A percentile compares a stretch with the other conserved stretches of the same genome.
Conservation (phyloP, 495 filamentous ascomycete genomes). For the Aspergillus ostianus region DNA sequence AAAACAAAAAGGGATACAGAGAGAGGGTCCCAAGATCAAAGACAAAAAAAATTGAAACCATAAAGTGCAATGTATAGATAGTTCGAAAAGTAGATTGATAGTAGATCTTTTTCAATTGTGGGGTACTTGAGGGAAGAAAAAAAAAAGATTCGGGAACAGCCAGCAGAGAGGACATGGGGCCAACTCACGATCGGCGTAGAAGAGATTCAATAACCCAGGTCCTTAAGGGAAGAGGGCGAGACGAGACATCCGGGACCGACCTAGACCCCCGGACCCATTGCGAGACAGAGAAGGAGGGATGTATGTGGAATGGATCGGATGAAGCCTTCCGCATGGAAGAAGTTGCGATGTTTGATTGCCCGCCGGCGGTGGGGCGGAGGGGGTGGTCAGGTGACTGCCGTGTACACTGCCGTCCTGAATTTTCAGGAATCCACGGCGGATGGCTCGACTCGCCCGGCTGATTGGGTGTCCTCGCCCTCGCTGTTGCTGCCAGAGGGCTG, state of each 20-base stretch:
- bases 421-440: too few species aligned
- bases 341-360: conserved; percentile 6
- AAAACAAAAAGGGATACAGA: conserved; percentile 1
- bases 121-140: conserved; percentile 16
- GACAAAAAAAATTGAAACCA: conserved; percentile 1
- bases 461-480: too few species aligned
- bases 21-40: conserved; percentile 1
- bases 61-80: conserved; percentile 7
- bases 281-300: conserved; percentile 16
- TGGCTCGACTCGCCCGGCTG: too few species aligned
- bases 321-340: conserved; percentile 7
- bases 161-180: conserved; percentile 13
- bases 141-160: conserved; percentile 10
- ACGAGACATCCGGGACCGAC: conserved; percentile 5
- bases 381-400: too few species aligned
- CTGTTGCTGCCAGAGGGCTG: too few species aligned
- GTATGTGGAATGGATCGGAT: conserved; percentile 8
- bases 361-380: conserved; percentile 5
- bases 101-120: conserved; percentile 14
- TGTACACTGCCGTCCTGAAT: too few species aligned
- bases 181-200: conserved; percentile 44
- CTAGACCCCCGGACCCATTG: conserved; percentile 13
- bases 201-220: conserved; percentile 24
- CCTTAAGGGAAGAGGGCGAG: conserved; percentile 1
- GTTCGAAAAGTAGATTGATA: neutral